Base-by-base conservation (phyloP, 768 basidiomycete species). In the Daedaleopsis nitida region DNA sequence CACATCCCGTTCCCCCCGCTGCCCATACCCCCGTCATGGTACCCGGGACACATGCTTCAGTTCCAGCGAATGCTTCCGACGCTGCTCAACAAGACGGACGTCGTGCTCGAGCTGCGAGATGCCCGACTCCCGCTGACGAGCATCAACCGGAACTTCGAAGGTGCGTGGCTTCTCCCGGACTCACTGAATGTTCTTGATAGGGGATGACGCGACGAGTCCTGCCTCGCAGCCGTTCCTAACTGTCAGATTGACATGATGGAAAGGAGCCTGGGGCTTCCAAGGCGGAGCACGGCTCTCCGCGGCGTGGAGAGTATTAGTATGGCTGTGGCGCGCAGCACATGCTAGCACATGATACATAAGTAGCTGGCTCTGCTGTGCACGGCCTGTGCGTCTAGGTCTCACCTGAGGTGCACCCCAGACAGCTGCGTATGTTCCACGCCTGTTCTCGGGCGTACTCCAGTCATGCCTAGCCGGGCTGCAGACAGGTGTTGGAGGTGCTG, bases 81-180 rank as follows among this genome's bases (percentile, higher is more conserved):
- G 19, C 78, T 94, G 60, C 82, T 98, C 44, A 84, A 87, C 35
- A 86, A 87, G 62, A 93, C 92, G 37, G 90, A 95, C 69, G 86
- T 98, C 57, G 92, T 98, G 53, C 88, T 99, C 63, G 96, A 99
- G 78, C 86, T 96, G 32, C 83, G 96, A 70, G 96, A 99, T 76
- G 86, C 95, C 13, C 86, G 96, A 34, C 80, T 98, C 56, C 96
- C 96, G 7, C 80, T 98, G 64, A 96, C 96, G 21, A 95, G 92
- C 66, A 92, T 98, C 73, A 98, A 98, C 74, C 83, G 87, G 59
- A 86, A 85, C 17, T 84, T 98, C 58, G 95, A 98, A 82, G 84
- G 88, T 89, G 75, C 70, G 85, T 69, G 58, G 52, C 57, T 62
- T 60, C 57, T 68, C 62, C 73, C 71, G 64, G 67, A 63, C 35